Percentiles rank a stretch among this genome's conserved stretches.
Conservation (phyloP, 2,329 filamentous ascomycete species). For the Magnaporthales sp. region DNA sequence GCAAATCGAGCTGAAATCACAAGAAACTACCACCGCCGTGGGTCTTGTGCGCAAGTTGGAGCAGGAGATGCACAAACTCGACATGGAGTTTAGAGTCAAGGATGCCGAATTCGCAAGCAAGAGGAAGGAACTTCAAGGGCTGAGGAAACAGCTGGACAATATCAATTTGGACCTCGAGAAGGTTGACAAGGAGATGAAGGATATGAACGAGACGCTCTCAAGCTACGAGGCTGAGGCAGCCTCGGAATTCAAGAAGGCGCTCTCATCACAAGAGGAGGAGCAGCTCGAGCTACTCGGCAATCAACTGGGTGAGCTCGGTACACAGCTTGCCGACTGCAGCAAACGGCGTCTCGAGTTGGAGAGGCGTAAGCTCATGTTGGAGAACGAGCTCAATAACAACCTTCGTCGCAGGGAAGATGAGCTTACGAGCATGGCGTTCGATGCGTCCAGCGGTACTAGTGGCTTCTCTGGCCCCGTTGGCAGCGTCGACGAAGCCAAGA, state of each 20-base stretch:
- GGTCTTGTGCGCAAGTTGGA: slow-evolving; percentile 77
- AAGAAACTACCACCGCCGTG: slow-evolving; percentile 81
- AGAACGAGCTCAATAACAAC: slow-evolving; percentile 84
- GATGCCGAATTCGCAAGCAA: slow-evolving; percentile 69
- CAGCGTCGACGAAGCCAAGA: slow-evolving; percentile 67
- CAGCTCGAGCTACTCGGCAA: slow-evolving; percentile 64
- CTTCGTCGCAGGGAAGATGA: slow-evolving; percentile 81
- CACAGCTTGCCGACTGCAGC: slow-evolving; percentile 68
- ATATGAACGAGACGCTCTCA: slow-evolving; percentile 64
- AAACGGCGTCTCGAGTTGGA: slow-evolving; percentile 69
- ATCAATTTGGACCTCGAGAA: slow-evolving; percentile 57
- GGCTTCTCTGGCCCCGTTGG: slow-evolving; percentile 38
- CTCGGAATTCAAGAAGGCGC: slow-evolving; percentile 85
- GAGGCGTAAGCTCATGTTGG: slow-evolving; percentile 70
- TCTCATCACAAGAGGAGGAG: slow-evolving; percentile 73
- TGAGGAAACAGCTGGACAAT: slow-evolving; percentile 63
- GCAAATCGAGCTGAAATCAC: slow-evolving; percentile 71
- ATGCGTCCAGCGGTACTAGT: slow-evolving; percentile 23
- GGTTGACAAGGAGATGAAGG: slow-evolving; percentile 66
- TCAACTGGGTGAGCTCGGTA: slow-evolving; percentile 64
- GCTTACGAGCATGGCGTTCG: slow-evolving; percentile 67
- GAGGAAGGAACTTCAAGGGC: slow-evolving; percentile 63
- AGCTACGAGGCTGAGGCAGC: slow-evolving; percentile 73
- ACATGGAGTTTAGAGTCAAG: slow-evolving; percentile 74
- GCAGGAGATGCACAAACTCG: slow-evolving; percentile 67